Evolutionary conservation across 2,329 filamentous ascomycete species (phyloP), one percentile per base, ranked within the genome.

Genomic region (Penicillium brasilianum): DNA sequence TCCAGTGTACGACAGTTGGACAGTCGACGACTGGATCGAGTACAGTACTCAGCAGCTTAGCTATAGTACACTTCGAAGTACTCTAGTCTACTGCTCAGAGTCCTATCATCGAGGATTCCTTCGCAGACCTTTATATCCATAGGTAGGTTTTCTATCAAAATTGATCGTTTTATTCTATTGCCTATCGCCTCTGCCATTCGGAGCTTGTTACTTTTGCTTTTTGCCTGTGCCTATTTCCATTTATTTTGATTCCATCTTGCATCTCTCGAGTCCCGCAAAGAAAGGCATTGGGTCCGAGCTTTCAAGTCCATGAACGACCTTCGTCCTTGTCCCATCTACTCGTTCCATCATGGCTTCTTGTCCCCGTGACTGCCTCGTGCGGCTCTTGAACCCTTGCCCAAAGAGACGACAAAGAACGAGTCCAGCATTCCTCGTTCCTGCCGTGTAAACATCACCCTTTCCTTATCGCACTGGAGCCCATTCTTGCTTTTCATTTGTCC

Each of bases 401-500:
- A n/a, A 30, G 25, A n/a, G 25, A 14, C 18, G 39, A 34, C 9
- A 44, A 16, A 16, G 32, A 39, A 20, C 22, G 18, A 14, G n/a
- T 32, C 25, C 28, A 13, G 32, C 56, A 57, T 51, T 57, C 53
- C 37, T 48, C 36, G 57, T 53, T 57, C 41, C 59, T 50, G 34
- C 43, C 20, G 55, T 55, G 59, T 61, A 58, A 61, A 61, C 59
- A 61, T 36, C 18, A 34, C 11, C 30, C 22, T 22, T 44, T 22
- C 20, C 25, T n/a, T n/a, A 18, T 39, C 11, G n/a, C 37, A 43
- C 8, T 13, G 4, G 34, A 25, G 16, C 36, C 22, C 14, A 30
- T 43, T 32, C 37, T 16, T 14, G 20, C 13, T 10, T 25, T 41
- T 43, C 52, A 54, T 54, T 43, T 30, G 36, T 54, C 55, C 55